Percentiles rank a stretch among this genome's conserved stretches.
Evolutionary conservation across 257 asterid genomes (phyloP).

Genomic region (Solanum acaule): DNA sequence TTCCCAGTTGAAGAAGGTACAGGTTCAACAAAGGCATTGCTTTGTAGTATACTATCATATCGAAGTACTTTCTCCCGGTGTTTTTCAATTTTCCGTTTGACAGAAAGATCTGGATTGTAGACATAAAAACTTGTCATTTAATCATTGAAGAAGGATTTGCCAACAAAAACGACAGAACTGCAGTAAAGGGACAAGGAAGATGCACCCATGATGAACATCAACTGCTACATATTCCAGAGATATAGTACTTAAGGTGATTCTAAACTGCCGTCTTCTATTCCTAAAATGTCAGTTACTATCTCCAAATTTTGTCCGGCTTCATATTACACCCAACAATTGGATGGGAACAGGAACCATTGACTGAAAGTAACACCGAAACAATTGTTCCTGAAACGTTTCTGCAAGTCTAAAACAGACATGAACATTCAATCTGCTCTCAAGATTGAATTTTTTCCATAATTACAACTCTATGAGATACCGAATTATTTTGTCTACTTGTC

Average conservation of each 20-base stretch:
- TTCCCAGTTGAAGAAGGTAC: constrained; percentile 65
- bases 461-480: neutral
- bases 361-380: neutral
- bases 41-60: constrained; percentile 67
- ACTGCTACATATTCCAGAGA: neutral
- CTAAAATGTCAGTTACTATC: neutral
- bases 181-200: neutral
- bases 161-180: neutral
- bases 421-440: neutral
- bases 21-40: constrained; percentile 63
- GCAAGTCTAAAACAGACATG: neutral
- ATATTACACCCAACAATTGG: neutral
- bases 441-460: neutral
- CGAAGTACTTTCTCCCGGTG: constrained; percentile 64
- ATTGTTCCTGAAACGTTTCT: neutral
- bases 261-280: neutral
- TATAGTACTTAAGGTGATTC: neutral
- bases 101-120: constrained; percentile 55
- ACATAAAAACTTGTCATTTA: neutral
- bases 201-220: neutral
- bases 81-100: constrained; percentile 79
- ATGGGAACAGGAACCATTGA: neutral
- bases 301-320: neutral
- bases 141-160: neutral
- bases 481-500: neutral